phyloP scores from a whole-genome alignment of 257 asterid genomes.

The Cynanchum wilfordii region DNA sequence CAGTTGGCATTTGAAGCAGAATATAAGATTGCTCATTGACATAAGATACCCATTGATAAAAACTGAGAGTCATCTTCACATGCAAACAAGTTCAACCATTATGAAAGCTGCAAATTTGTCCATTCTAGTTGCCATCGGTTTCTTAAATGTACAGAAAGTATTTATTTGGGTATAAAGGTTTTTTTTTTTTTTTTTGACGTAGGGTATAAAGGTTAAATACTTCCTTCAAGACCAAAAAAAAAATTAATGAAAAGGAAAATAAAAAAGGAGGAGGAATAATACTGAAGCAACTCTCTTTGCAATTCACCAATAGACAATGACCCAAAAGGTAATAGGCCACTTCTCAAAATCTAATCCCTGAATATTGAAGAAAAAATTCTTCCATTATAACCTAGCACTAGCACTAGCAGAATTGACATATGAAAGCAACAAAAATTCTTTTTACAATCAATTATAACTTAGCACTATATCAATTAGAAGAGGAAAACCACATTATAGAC shows the following conservation, averaged over 20 bases:
- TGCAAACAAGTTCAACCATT: neutral
- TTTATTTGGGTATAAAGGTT: neutral
- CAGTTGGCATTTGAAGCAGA: neutral
- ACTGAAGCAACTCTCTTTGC: neutral
- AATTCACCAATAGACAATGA: neutral
- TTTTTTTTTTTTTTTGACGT: too few relatives aligned
- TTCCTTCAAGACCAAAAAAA: neutral
- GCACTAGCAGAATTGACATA: too few relatives aligned
- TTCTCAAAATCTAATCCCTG: neutral
- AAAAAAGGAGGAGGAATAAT: neutral
- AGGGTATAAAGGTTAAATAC: neutral
- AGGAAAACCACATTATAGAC: neutral
- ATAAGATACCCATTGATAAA: neutral
- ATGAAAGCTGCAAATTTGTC: neutral
- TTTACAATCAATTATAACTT: too few relatives aligned
- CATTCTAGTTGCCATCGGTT: too few relatives aligned
- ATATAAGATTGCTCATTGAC: neutral
- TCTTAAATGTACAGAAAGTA: neutral
- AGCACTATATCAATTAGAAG: neutral
- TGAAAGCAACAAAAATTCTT: too few relatives aligned
- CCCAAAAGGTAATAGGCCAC: neutral
- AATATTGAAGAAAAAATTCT: neutral
- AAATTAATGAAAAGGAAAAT: neutral
- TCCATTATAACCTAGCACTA: too few relatives aligned
- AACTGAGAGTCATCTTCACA: neutral